Base-by-base conservation (phyloP, 352 stramenopile genomes). In the Globisporangium perplexum region DNA sequence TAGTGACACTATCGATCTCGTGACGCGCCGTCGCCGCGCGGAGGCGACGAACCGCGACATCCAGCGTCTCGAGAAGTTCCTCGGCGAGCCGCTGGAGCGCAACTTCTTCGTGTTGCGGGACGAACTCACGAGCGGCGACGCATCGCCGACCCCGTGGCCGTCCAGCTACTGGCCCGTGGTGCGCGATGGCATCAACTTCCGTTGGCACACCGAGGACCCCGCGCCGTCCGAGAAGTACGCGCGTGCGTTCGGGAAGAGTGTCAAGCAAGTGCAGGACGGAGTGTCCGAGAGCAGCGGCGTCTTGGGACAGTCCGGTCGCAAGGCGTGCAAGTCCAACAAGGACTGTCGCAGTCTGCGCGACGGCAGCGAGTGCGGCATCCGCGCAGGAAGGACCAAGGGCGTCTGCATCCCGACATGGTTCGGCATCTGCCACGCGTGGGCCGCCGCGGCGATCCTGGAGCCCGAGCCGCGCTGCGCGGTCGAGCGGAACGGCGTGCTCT, bases 121-220 rank as follows among this genome's bases (percentile, higher is more conserved):
- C n/a, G n/a, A n/a, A n/a, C n/a, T n/a, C n/a, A n/a, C n/a, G n/a
- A n/a, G n/a, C n/a, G n/a, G n/a, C n/a, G n/a, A n/a, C n/a, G n/a
- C n/a, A n/a, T n/a, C n/a, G n/a, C 72, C 72, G 26, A 71, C 77
- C 51, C 66, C 74, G 39, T 89, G 78, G 78, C 76, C 78, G 2
- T 67, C 63, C 46, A 87, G 78, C 64, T 89, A 87, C 63, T 89
- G 78, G 78, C 75, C 78, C 1, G 48, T 66, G n/a, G 47, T 88
- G 68, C 58, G 55, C 61, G 73, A 85, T 60, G 73, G 77, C 43
- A 82, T 88, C 57, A 86, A 86, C 55, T 72, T 72, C 53, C 46
- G 51, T 23, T 88, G 74, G 8, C 28, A 8, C 81, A 42, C 56
- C 59, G 18, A 81, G 73, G n/a, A n/a, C n/a, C n/a, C n/a, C n/a